Conservation (phyloP, 192 early-diverging fungal species). For the Paraglomus occultum region DNA sequence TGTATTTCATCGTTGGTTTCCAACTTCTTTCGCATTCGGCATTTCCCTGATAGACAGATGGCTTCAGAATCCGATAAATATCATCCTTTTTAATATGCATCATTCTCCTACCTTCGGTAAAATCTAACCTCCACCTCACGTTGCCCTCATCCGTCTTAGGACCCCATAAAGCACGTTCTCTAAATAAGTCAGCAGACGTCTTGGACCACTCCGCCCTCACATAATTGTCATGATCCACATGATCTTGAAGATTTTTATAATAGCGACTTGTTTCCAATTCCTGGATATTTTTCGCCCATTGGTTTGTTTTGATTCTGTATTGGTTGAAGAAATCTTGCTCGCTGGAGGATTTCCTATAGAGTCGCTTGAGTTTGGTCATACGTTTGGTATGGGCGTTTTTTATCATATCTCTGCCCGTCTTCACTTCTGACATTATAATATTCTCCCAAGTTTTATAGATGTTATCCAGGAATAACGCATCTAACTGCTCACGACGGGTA, state of each 20-base stretch:
- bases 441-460: constrained; percentile 58
- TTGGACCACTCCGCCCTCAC: constrained; percentile 61
- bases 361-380: constrained; percentile 51
- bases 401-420: constrained; percentile 46
- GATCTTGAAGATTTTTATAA: constrained; percentile 57
- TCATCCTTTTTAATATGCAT: background rate
- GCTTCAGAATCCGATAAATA: constrained; percentile 5
- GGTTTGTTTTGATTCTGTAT: constrained; percentile 50
- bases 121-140: constrained; percentile 53
- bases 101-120: constrained; percentile 46
- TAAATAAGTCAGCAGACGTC: constrained; percentile 48
- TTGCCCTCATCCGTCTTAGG: constrained; percentile 31
- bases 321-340: constrained; percentile 52
- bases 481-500: constrained; percentile 47
- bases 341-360: constrained; percentile 38
- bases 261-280: constrained; percentile 56
- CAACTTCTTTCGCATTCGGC: constrained; percentile 56
- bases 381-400: constrained; percentile 46
- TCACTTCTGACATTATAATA: constrained; percentile 50
- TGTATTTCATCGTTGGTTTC: constrained; percentile 35
- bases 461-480: constrained; percentile 55
- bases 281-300: constrained; percentile 57
- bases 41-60: constrained; percentile 36
- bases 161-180: constrained; percentile 65
- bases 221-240: constrained; percentile 54